Base-by-base conservation (phyloP, 371 early-diverging fungal species). In the Mortierella sp. region DNA sequence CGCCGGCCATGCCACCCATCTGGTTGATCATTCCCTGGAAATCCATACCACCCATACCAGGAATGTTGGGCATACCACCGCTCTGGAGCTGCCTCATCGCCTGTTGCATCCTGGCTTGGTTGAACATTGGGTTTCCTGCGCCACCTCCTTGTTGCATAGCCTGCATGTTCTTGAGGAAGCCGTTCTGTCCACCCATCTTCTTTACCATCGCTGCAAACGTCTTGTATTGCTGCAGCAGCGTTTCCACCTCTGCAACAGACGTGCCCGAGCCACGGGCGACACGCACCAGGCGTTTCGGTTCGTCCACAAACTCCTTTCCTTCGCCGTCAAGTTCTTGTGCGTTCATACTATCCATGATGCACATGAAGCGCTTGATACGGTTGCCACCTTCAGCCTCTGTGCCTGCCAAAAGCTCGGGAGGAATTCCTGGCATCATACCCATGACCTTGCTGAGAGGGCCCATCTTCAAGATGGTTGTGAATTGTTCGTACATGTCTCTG, bases 261-360 rank as follows among this genome's bases (percentile, higher is more conserved):
- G 93, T 90, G 8, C 99, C 99, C 8, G 94, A 90, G 16, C 99
- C 99, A 39, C 87, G 87, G 14, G 98, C 95, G 34, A 99, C 91
- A 43, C 99, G 91, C 8, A 87, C 57, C 26, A 99, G 80, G 39
- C 99, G 84, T 52, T 86, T 84, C 28, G 93, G 91, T 56, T 96
- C 88, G 39, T 87, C 83, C 18, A 83, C 82, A 82, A 99, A 99
- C 9, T 90, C 66, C 62, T 92, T 93, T 48, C 95, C 96, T 72
- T 98, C 97, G 52, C 95, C 90, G 70, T 94, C 94, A 28, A 99
- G 83, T 82, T 99, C 99, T 55, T 81, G 72, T 39, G 97, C 94
- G 4, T 92, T 97, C 98, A 99, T 96, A 68, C 95, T 95, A 80
- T 99, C 99, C 89, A 99, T 95, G 71, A 99, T 94, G 72, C 93